Evolutionary conservation across 176 grass and related monocot genomes (phyloP).

Genomic region (Hordeum marinum): DNA sequence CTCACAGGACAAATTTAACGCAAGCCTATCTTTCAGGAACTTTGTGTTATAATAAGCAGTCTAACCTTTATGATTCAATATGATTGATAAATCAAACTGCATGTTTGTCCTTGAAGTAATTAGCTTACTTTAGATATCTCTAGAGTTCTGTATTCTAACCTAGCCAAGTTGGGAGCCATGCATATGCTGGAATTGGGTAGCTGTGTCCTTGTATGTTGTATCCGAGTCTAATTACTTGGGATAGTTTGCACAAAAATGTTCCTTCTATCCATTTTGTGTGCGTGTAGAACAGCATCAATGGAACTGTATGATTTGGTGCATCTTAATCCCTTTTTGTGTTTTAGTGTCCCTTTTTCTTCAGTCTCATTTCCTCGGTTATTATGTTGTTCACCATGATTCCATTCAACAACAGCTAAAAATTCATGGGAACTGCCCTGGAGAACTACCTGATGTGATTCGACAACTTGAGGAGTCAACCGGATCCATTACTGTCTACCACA

Average conservation of each 20-base stretch:
- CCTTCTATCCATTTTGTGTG: background rate
- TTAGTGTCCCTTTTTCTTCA: background rate
- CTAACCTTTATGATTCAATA: background rate
- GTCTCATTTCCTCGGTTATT: background rate
- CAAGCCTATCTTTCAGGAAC: background rate
- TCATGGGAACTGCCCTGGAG: conserved; percentile 74
- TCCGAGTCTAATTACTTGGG: background rate
- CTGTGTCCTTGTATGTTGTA: background rate
- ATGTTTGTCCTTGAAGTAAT: background rate
- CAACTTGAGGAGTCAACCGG: conserved; percentile 89
- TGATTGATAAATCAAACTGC: background rate
- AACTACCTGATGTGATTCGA: conserved; percentile 60
- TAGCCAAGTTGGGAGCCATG: background rate
- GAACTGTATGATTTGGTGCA: background rate
- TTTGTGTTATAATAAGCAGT: conserved; percentile 11
- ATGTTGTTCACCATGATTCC: conserved; percentile 13
- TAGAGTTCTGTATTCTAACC: background rate
- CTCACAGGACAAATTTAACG: background rate
- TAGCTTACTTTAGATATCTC: background rate
- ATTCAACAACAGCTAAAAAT: conserved; percentile 72
- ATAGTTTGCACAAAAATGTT: background rate
- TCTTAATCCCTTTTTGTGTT: conserved; percentile 8
- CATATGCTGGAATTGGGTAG: background rate
- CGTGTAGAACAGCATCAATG: background rate
- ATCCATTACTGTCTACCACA: conserved; percentile 64